Evolutionary conservation across 352 stramenopile species (phyloP), one percentile per base, ranked within the genome.

Genomic region (Plasmopara viticola): DNA sequence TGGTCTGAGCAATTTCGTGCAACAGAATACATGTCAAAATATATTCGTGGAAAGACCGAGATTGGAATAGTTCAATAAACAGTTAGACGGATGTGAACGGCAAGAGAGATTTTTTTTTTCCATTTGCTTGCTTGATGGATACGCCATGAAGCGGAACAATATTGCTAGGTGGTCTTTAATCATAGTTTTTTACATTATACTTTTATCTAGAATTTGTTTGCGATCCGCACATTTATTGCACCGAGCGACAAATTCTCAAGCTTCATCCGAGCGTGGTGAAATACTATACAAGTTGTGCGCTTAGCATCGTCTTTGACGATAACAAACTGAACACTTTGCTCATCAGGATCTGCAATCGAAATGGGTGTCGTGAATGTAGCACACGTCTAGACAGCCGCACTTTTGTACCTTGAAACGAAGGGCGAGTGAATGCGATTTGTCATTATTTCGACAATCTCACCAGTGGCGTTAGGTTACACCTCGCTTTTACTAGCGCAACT

Each of bases 1-100:
- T 91, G 78, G 83, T 91, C 83, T 25, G 82, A 89, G 54, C 83
- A 87, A 41, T 87, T 78, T 51, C 78, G 80, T 30, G 76, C 83
- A 5, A 89, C 83, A 6, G 83, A 93, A 65, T 93, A 87, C 56
- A 90, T 91, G 78, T 93, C 83, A 6, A 62, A 74, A 29, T 93
- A 76, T 56, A 91, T 93, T 63, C 76, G 74, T 18, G 66, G 43
- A 93, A 93, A 55, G 89, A 90, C 42, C 64, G 73, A 50, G 48
- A 29, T 4, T 8, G 38, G 20, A 17, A 1, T 9, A 44, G 12
- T 28, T 59, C 49, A 48, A 42, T 46, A 10, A 9, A 59, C 43
- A 60, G 3, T 25, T 3, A n/a, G n/a, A n/a, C n/a, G n/a, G n/a
- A n/a, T n/a, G n/a, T n/a, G n/a, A n/a, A n/a, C n/a, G n/a, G n/a